phyloP scores from a whole-genome alignment of 2,329 filamentous ascomycete genomes.

The Cladosporium sp. region DNA sequence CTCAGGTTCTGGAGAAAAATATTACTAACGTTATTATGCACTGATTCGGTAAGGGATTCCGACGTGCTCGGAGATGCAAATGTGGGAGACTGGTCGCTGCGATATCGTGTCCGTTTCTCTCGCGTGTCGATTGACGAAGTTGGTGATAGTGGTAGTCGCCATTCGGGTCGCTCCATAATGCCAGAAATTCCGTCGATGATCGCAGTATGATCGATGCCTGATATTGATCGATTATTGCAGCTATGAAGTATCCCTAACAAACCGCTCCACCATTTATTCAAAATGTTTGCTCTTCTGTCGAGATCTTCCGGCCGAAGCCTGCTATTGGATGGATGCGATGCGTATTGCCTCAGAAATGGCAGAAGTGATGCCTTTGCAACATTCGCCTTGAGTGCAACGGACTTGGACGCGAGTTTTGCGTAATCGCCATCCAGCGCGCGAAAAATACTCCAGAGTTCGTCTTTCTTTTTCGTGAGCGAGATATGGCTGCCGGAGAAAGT shows the following conservation, averaged over 20 bases:
- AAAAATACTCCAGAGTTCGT: constrained; percentile 67
- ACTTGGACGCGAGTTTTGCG: constrained; percentile 72
- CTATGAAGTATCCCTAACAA: constrained; percentile 78
- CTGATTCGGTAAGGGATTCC: constrained; percentile 69
- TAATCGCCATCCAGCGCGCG: constrained; percentile 63
- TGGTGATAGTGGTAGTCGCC: constrained; percentile 68
- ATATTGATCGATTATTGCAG: constrained; percentile 68
- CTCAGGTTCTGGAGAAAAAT: constrained; percentile 80
- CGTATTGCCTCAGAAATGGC: constrained; percentile 71
- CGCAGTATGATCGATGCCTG: constrained; percentile 76
- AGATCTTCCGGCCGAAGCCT: constrained; percentile 72
- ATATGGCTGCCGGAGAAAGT: constrained; percentile 9
- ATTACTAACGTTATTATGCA: constrained; percentile 82
- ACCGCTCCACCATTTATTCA: constrained; percentile 88
- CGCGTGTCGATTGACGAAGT: constrained; percentile 61
- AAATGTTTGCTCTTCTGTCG: constrained; percentile 70
- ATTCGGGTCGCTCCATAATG: constrained; percentile 86
- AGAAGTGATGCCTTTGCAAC: constrained; percentile 68
- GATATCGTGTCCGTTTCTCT: constrained; percentile 40
- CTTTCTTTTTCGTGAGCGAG: constrained; percentile 51
- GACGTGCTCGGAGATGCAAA: constrained; percentile 59
- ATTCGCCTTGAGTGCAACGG: constrained; percentile 68
- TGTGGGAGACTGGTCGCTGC: constrained; percentile 49
- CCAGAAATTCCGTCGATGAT: constrained; percentile 74
- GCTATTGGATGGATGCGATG: constrained; percentile 62